These are phyloP conservation scores for Prunus padus DNA, from an alignment of 306 rosid genomes.

Conservation along the genomic window DNA sequence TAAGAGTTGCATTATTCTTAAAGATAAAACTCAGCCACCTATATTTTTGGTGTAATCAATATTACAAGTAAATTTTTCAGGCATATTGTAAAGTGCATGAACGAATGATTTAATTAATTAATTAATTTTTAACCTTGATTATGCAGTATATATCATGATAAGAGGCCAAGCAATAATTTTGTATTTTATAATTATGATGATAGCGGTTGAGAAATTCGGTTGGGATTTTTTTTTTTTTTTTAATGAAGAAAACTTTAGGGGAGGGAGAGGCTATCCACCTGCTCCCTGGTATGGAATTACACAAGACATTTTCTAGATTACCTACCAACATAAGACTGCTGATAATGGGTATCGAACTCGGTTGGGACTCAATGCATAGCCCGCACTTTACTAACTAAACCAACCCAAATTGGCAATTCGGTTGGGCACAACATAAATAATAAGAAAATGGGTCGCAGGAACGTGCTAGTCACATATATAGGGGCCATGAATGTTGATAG, in stretches of 20 bases:
- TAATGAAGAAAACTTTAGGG: too few species aligned
- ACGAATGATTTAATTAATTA: not conserved
- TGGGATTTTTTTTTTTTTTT: too few species aligned
- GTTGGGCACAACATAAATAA: not conserved
- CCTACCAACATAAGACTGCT: too few species aligned
- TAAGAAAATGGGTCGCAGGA: slow-evolving; percentile 8
- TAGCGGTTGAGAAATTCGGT: slow-evolving; percentile 1
- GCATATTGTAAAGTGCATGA: not conserved
- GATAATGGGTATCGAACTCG: too few species aligned
- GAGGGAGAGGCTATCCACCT: too few species aligned
- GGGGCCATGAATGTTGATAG: slow-evolving; percentile 26
- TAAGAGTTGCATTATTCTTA: not conserved
- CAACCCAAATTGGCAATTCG: too few species aligned
- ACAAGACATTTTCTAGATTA: too few species aligned
- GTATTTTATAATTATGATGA: not conserved
- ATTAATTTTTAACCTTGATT: not conserved
- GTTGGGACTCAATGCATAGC: too few species aligned
- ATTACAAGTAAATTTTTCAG: too few species aligned
- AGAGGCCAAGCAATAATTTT: not conserved
- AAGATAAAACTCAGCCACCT: too few species aligned
- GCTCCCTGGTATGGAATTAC: too few species aligned
- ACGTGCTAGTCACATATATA: slow-evolving; percentile 10
- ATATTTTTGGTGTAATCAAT: not conserved
- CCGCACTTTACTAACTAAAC: too few species aligned
- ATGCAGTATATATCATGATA: not conserved